phyloP scores from a whole-genome alignment of 176 grass and related monocot genomes.

The Neostapfia colusana region DNA sequence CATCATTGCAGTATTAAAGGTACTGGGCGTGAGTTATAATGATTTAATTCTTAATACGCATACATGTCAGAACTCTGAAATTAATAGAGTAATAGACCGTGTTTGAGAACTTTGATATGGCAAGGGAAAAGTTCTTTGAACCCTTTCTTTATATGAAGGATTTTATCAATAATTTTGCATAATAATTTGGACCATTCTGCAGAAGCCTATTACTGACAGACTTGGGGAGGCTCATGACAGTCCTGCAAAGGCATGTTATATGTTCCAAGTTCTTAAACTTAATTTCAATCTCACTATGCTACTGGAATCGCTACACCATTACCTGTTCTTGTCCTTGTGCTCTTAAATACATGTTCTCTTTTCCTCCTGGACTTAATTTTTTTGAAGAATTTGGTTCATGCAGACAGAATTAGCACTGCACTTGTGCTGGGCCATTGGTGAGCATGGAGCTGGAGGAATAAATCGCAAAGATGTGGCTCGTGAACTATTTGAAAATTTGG shows the following conservation, averaged over 20 bases:
- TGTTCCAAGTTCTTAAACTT: constrained; percentile 1
- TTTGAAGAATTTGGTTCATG: not conserved
- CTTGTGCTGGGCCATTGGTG: constrained; percentile 96
- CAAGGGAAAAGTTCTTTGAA: not conserved
- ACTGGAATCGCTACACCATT: not conserved
- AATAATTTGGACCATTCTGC: constrained; percentile 39
- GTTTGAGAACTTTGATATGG: not conserved
- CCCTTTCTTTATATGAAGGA: not conserved
- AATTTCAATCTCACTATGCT: constrained; percentile 4
- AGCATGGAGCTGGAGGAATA: constrained; percentile 81
- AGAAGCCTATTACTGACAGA: constrained; percentile 95
- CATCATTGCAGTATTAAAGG: constrained; percentile 87
- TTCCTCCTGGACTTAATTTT: constrained; percentile 19
- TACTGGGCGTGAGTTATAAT: constrained; percentile 30
- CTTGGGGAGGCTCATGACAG: constrained; percentile 78
- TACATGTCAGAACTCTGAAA: constrained; percentile 21
- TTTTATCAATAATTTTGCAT: constrained; percentile 29
- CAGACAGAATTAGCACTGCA: constrained; percentile 92
- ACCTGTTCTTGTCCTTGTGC: constrained; percentile 1
- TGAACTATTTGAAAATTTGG: constrained; percentile 88
- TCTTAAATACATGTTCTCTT: not conserved
- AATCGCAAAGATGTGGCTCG: constrained; percentile 82
- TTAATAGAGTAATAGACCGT: not conserved
- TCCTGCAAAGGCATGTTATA: constrained; percentile 74
- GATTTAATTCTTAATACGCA: constrained; percentile 14